Base-by-base conservation (phyloP, 306 rosid species). In the Trifolium subterraneum region DNA sequence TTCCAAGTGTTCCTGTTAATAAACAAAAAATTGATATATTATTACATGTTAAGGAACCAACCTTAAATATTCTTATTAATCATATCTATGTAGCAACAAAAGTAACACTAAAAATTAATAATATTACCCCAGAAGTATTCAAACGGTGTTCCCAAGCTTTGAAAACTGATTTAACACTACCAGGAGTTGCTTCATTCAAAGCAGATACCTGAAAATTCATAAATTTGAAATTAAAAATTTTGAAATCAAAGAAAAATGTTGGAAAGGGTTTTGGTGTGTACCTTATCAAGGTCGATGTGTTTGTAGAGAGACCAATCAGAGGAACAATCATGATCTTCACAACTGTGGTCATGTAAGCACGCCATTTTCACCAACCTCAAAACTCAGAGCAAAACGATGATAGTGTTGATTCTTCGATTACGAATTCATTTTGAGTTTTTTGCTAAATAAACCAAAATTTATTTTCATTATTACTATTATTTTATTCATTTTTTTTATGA, bases 91-190 rank as follows among this genome's bases (percentile, higher is more conserved):
- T 2, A 59, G 52, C 55, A 48, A 68, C 55, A 54, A 68, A 12
- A 35, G 22, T 50, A 47, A 14, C 22, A 7, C 8, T 5, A 5
- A 23, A 51, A 25, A 39, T 8, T 7, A 33, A 62, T 2, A 15
- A 20, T 18, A 73, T 69, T 88, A 91, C 99, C 92, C 81, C 97
- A 75, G 93, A 80, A 73, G 86, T 81, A 77, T 84, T 77, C 76
- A 94, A 73, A 50, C 97, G 89, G 8, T 94, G 85, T 76, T 94
- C 99, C 99, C 99, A 94, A 79, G 97, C 90, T 88, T 90, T 94
- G 66, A 94, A 90, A 51, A 94, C 96, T 1, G 96, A 92, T 78
- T 88, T 92, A 42, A 76, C 99, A 63, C 93, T 94, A 8, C 97
- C 95, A 39, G 84, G 83, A 73, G 79, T 86, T n/a, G 97, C 95